Evolutionary conservation across 352 stramenopile genomes (phyloP).

Genomic region (Pythium rishiriense): DNA sequence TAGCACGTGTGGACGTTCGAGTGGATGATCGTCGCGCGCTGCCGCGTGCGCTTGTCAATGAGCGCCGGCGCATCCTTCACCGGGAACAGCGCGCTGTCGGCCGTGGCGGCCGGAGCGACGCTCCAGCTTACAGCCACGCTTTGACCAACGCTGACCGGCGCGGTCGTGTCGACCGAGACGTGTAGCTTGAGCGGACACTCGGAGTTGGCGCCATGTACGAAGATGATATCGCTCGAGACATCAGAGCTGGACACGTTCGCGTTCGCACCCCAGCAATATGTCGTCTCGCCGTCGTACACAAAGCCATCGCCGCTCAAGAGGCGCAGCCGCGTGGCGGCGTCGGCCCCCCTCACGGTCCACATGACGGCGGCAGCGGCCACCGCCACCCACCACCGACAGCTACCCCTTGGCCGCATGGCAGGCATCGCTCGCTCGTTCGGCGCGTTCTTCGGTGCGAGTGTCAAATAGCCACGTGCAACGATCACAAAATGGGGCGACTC

Average conservation of each 20-base stretch:
- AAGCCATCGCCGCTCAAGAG: constrained; percentile 1
- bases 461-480: background rate
- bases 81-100: constrained; percentile 12
- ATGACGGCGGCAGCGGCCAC: background rate
- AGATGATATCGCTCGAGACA: constrained; percentile 21
- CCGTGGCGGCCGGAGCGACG: constrained; percentile 8
- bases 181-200: constrained; percentile 30
- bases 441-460: background rate
- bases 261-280: constrained; percentile 39
- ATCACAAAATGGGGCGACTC: constrained; percentile 12
- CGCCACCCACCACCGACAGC: constrained; percentile 5
- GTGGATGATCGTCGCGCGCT: constrained; percentile 26
- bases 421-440: constrained; percentile 13
- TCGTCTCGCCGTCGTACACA: constrained; percentile 34
- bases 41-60: constrained; percentile 18
- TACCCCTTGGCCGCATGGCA: constrained; percentile 2
- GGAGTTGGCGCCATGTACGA: constrained; percentile 12
- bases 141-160: constrained; percentile 12
- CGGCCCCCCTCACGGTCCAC: background rate
- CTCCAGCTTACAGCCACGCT: constrained; percentile 25
- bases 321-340: background rate
- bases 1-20: constrained; percentile 31
- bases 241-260: constrained; percentile 18
- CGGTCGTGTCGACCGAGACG: background rate
- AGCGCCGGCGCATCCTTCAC: constrained; percentile 12